Evolutionary conservation across 495 filamentous ascomycete genomes (phyloP).

Genomic region (Coniosporium apollinis): DNA sequence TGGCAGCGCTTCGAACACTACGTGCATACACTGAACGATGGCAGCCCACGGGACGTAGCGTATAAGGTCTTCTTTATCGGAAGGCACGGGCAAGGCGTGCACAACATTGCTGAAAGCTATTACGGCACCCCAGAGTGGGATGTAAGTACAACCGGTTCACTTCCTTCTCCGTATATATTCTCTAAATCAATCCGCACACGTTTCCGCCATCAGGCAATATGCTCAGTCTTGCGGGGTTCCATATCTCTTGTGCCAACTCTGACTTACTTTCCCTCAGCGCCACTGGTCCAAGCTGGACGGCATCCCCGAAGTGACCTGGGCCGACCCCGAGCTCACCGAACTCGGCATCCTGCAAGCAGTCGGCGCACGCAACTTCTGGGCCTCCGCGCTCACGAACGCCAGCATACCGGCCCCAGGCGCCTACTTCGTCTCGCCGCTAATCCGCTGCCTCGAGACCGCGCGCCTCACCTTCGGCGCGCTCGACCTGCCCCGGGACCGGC

Average conservation of each 20-base stretch:
- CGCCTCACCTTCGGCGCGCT: slow-evolving; percentile 43
- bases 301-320: slow-evolving; percentile 49
- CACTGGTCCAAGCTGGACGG: slow-evolving; percentile 57
- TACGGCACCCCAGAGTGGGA: slow-evolving; percentile 57
- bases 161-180: background rate
- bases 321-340: slow-evolving; percentile 49
- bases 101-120: slow-evolving; percentile 45
- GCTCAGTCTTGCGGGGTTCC: too few species aligned
- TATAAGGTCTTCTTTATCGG: slow-evolving; percentile 59
- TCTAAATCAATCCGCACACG: too few species aligned
- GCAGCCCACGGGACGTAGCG: slow-evolving; percentile 28
- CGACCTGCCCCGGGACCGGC: slow-evolving; percentile 26
- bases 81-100: slow-evolving; percentile 55
- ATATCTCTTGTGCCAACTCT: too few species aligned
- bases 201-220: too few species aligned
- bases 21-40: slow-evolving; percentile 36
- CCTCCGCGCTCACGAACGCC: slow-evolving; percentile 30
- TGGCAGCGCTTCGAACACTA: slow-evolving; percentile 50
- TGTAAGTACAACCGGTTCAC: slow-evolving; percentile 22
- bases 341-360: slow-evolving; percentile 44
- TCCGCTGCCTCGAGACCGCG: slow-evolving; percentile 48
- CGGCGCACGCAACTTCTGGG: slow-evolving; percentile 47
- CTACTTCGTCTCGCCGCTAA: slow-evolving; percentile 55
- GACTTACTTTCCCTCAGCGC: slow-evolving; percentile 35
- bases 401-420: slow-evolving; percentile 45